A percentile compares a stretch with the other conserved stretches of the same genome.
Conservation (phyloP, 2,329 filamentous ascomycete genomes). For the Ceratocystis variospora region DNA sequence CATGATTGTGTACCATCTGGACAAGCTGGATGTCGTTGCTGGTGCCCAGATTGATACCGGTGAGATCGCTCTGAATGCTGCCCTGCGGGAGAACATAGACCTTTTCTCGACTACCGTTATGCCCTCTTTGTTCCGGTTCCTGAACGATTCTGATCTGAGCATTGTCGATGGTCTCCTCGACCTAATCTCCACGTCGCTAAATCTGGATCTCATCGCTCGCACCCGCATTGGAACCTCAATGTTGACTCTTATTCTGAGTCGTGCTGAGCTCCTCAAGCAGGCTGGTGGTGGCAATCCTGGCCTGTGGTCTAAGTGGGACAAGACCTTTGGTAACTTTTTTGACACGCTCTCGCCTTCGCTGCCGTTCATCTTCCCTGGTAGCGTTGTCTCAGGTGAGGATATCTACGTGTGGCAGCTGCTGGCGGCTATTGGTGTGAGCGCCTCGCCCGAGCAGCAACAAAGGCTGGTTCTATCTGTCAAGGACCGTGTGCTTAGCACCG, state of each 20-base stretch:
- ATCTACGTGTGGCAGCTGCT: slow-evolving; percentile 98
- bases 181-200: slow-evolving; percentile 68
- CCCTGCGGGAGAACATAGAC: slow-evolving; percentile 81
- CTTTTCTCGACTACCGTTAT: slow-evolving; percentile 80
- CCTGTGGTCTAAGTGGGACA: slow-evolving; percentile 70
- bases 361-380: slow-evolving; percentile 75
- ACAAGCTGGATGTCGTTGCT: slow-evolving; percentile 79
- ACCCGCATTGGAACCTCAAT: slow-evolving; percentile 81
- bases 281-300: slow-evolving; percentile 54
- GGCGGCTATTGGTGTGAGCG: slow-evolving; percentile 85
- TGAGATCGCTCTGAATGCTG: slow-evolving; percentile 56
- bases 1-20: slow-evolving; percentile 87
- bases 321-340: slow-evolving; percentile 76
- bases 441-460: slow-evolving; percentile 88
- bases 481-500: slow-evolving; percentile 94
- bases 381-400: slow-evolving; percentile 81
- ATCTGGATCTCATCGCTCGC: slow-evolving; percentile 69
- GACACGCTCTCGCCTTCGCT: slow-evolving; percentile 73
- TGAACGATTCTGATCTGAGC: slow-evolving; percentile 79
- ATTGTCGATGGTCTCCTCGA: slow-evolving; percentile 85
- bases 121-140: slow-evolving; percentile 75
- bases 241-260: slow-evolving; percentile 85
- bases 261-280: slow-evolving; percentile 86
- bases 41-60: slow-evolving; percentile 61
- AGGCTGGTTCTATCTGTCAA: slow-evolving; percentile 89